Evolutionary conservation across 257 asterid genomes (phyloP), one percentile per base, ranked within the genome.

Genomic region (Agastache rugosa): DNA sequence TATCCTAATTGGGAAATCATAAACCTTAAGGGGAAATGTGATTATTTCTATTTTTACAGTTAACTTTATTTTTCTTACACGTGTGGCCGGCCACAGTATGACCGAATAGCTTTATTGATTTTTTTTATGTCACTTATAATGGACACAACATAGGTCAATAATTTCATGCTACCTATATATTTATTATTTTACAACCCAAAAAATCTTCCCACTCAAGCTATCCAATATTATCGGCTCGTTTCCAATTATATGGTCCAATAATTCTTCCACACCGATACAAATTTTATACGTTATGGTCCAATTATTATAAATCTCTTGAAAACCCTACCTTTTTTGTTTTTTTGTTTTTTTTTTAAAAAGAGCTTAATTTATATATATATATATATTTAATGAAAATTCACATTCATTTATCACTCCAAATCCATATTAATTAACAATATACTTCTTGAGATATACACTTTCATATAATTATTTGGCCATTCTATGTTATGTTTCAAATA

Each of bases 41-140:
- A n/a, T n/a, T n/a, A n/a, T n/a, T n/a, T n/a, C n/a, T n/a, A n/a
- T n/a, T n/a, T n/a, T n/a, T n/a, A n/a, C n/a, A n/a, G n/a, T n/a
- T n/a, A n/a, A n/a, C n/a, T n/a, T n/a, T n/a, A n/a, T n/a, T n/a
- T n/a, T n/a, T n/a, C n/a, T n/a, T n/a, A n/a, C n/a, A n/a, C n/a
- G n/a, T n/a, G n/a, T n/a, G n/a, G n/a, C n/a, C n/a, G n/a, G n/a
- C n/a, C n/a, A n/a, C n/a, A n/a, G n/a, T n/a, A n/a, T n/a, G n/a
- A n/a, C n/a, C n/a, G n/a, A n/a, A n/a, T n/a, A n/a, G n/a, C n/a
- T n/a, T n/a, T n/a, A n/a, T n/a, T n/a, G n/a, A 37, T 8, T 37
- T 20, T 48, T 77, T 77, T 77, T 75, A 72, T 86, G 87, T 79
- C 89, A 83, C 89, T 48, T 72, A 78, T 80, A 80, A 84, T 81